phyloP scores from a whole-genome alignment of 2,329 filamentous ascomycete genomes.

The Tolypocladium cylindrosporum region DNA sequence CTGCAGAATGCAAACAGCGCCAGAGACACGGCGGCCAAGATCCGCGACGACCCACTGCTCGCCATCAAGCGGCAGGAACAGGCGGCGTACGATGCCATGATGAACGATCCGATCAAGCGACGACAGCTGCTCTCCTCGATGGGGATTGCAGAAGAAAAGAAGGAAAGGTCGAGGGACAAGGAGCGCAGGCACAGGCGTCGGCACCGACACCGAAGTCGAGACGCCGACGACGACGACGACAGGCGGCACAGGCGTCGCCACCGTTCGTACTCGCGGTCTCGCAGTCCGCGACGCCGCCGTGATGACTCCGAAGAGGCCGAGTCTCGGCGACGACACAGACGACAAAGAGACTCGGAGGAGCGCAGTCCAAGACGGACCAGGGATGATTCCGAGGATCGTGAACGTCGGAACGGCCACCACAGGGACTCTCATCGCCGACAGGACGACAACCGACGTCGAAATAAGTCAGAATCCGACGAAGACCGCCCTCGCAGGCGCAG shows the following conservation, averaged over 20 bases:
- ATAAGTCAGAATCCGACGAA: background rate
- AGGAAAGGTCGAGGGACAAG: constrained; percentile 21
- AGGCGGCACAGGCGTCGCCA: constrained; percentile 24
- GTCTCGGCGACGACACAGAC: constrained; percentile 6
- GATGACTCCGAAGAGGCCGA: constrained; percentile 11
- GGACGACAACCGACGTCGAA: constrained; percentile 18
- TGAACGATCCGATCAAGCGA: constrained; percentile 63
- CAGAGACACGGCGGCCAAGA: constrained; percentile 75
- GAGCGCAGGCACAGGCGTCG: constrained; percentile 29
- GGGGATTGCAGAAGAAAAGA: constrained; percentile 41
- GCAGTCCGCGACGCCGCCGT: constrained; percentile 26
- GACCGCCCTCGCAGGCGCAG: constrained; percentile 8
- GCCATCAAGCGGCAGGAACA: constrained; percentile 92
- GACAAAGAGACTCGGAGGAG: constrained; percentile 15
- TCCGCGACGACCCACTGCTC: constrained; percentile 81
- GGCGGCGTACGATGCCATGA: constrained; percentile 68
- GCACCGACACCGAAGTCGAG: constrained; percentile 19
- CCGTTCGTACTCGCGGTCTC: constrained; percentile 32
- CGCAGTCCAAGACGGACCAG: constrained; percentile 9
- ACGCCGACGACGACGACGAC: background rate
- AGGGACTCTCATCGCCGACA: constrained; percentile 9
- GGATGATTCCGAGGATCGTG: constrained; percentile 10
- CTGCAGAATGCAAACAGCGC: constrained; percentile 61
- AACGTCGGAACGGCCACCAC: constrained; percentile 6
- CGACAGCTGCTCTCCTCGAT: constrained; percentile 57